phyloP scores from a whole-genome alignment of 768 basidiomycete genomes.

The Rhodotorula taiwanensis region DNA sequence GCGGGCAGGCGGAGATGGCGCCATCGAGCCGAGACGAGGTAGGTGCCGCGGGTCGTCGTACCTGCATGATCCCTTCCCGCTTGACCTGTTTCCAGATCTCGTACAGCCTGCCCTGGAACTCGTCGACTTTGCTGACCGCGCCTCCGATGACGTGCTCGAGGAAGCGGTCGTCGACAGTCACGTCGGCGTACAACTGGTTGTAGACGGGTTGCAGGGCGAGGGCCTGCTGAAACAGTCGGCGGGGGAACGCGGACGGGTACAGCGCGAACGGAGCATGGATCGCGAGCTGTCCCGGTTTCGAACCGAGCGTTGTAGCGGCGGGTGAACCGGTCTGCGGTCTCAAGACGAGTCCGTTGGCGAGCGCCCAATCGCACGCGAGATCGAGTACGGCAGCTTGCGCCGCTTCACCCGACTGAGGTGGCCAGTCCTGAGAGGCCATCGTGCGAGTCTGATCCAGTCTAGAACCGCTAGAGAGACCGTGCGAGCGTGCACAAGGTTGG shows the following conservation, averaged over 20 bases:
- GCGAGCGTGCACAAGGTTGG: too few species aligned
- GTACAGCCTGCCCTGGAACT: constrained; percentile 81
- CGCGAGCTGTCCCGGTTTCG: constrained; percentile 54
- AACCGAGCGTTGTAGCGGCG: constrained; percentile 46
- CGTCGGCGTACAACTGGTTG: constrained; percentile 74
- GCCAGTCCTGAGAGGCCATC: not conserved
- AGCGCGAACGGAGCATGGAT: constrained; percentile 87
- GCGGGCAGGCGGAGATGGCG: too few species aligned
- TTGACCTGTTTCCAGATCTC: constrained; percentile 70
- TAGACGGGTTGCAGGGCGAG: constrained; percentile 64
- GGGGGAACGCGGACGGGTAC: constrained; percentile 79
- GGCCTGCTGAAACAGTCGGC: constrained; percentile 60
- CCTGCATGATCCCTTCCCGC: constrained; percentile 59
- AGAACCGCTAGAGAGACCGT: too few species aligned
- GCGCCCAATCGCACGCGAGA: constrained; percentile 61
- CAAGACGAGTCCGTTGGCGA: constrained; percentile 77
- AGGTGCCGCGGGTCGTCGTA: too few species aligned
- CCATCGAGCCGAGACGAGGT: too few species aligned
- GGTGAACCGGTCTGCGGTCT: constrained; percentile 51
- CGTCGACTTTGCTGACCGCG: constrained; percentile 71
- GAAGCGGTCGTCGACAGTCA: constrained; percentile 72
- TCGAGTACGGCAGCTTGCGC: constrained; percentile 14
- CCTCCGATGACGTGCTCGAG: constrained; percentile 79
- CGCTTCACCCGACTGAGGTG: not conserved
- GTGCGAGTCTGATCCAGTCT: not conserved